These are phyloP conservation scores for Candida manassasensis DNA, from an alignment of 805 yeast genomes.

Conservation along the genomic window DNA sequence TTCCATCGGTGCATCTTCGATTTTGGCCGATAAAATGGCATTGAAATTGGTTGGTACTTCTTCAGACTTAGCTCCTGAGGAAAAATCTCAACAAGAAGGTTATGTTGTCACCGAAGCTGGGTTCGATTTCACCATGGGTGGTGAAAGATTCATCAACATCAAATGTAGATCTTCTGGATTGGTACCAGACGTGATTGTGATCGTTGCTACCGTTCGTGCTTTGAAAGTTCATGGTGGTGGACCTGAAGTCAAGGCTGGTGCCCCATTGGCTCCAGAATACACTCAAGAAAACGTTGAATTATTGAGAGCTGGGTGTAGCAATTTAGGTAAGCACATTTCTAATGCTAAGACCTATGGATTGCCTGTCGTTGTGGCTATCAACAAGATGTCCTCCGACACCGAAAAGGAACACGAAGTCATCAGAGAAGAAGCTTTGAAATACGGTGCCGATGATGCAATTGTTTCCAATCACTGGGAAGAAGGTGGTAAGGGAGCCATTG, in stretches of 20 bases:
- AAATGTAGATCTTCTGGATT: constrained; percentile 91
- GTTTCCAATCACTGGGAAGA: constrained; percentile 92
- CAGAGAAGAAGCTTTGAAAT: constrained; percentile 71
- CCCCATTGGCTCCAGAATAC: constrained; percentile 77
- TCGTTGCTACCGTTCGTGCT: constrained; percentile 97
- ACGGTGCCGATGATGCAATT: constrained; percentile 94
- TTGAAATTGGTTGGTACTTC: constrained; percentile 63
- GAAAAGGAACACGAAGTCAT: constrained; percentile 75
- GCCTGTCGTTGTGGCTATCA: constrained; percentile 93
- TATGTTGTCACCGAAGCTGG: constrained; percentile 97
- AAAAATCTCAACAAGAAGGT: constrained; percentile 51
- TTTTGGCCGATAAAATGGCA: constrained; percentile 89
- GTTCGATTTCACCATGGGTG: constrained; percentile 98
- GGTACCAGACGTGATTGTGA: constrained; percentile 82
- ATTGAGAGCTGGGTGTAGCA: constrained; percentile 75
- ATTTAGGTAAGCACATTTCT: constrained; percentile 83
- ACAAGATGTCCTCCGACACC: constrained; percentile 79
- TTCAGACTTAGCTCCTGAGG: constrained; percentile 37
- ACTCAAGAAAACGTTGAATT: constrained; percentile 74
- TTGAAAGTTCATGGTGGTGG: constrained; percentile 96
- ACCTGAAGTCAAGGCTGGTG: constrained; percentile 93
- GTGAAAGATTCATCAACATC: constrained; percentile 93
- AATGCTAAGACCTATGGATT: constrained; percentile 82
- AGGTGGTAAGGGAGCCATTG: constrained; percentile 89
- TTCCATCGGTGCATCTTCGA: constrained; percentile 94